These are phyloP conservation scores for Larix kaempferi DNA, from an alignment of 75 land plant species.

Conservation along the genomic window DNA sequence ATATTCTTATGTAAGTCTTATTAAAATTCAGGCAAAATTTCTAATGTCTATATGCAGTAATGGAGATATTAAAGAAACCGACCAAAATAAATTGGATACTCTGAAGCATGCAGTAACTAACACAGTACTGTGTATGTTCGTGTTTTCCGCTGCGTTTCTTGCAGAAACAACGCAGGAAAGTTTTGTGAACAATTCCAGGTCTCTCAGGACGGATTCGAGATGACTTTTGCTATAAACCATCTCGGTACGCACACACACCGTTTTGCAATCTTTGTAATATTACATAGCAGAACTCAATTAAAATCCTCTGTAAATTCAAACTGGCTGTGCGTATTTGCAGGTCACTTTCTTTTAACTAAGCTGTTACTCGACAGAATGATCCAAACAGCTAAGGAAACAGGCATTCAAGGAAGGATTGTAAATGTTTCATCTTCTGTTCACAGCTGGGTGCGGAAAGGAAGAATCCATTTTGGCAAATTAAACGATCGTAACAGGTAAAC, in stretches of 20 bases:
- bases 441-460: conserved; percentile 42
- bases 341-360: conserved; percentile 71
- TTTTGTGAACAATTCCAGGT: conserved; percentile 36
- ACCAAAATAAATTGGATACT: no score
- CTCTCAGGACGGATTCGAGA: conserved; percentile 73
- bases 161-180: conserved; percentile 79
- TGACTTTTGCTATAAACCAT: conserved; percentile 79
- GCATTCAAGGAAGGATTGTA: conserved; percentile 68
- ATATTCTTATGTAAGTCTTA: conserved; percentile 66
- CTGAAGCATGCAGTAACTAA: no score
- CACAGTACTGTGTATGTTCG: background rate
- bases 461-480: conserved; percentile 31
- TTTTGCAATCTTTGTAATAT: no score
- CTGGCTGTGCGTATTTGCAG: conserved; percentile 22
- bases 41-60: no score
- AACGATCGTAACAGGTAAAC: conserved; percentile 36
- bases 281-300: no score
- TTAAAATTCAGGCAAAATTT: no score
- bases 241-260: conserved; percentile 32
- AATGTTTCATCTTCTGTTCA: conserved; percentile 72
- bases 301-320: background rate
- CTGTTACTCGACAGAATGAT: conserved; percentile 59
- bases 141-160: background rate
- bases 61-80: no score
- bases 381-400: conserved; percentile 50